phyloP scores from a whole-genome alignment of 1,284 basidiomycete genomes.

The Puccinia sorghi region DNA sequence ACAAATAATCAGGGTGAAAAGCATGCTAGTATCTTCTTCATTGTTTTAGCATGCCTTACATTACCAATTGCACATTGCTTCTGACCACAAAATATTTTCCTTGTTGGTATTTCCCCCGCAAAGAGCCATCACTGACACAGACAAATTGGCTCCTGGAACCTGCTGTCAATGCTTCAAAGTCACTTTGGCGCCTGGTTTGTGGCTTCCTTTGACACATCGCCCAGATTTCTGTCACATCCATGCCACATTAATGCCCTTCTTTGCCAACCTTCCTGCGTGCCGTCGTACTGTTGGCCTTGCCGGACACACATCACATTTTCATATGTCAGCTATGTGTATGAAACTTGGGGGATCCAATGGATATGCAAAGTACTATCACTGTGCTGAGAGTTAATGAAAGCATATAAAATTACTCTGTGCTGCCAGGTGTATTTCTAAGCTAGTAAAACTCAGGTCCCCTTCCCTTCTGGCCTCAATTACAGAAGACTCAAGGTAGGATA shows the following conservation, averaged over 20 bases:
- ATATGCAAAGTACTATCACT: too few relatives aligned
- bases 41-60: slow-evolving; percentile 20
- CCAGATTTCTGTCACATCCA: slow-evolving; percentile 2
- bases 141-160: slow-evolving; percentile 21
- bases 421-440: too few relatives aligned
- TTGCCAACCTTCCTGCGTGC: slow-evolving; percentile 50
- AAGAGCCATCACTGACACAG: slow-evolving; percentile 30
- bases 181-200: slow-evolving; percentile 57
- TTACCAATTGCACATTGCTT: slow-evolving; percentile 12
- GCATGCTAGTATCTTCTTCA: slow-evolving; percentile 28
- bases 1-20: slow-evolving; percentile 15
- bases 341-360: too few relatives aligned
- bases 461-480: too few relatives aligned
- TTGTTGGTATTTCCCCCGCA: slow-evolving; percentile 21
- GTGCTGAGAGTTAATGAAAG: too few relatives aligned
- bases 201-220: neutral
- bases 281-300: slow-evolving; percentile 32
- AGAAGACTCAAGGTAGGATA: too few relatives aligned
- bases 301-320: neutral
- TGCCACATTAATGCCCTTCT: slow-evolving; percentile 35
- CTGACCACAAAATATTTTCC: slow-evolving; percentile 10
- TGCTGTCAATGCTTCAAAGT: neutral
- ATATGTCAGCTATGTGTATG: too few relatives aligned
- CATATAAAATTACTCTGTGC: too few relatives aligned
- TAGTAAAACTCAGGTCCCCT: too few relatives aligned